phyloP scores from a whole-genome alignment of 495 filamentous ascomycete species.

The Cryomyces antarcticus region DNA sequence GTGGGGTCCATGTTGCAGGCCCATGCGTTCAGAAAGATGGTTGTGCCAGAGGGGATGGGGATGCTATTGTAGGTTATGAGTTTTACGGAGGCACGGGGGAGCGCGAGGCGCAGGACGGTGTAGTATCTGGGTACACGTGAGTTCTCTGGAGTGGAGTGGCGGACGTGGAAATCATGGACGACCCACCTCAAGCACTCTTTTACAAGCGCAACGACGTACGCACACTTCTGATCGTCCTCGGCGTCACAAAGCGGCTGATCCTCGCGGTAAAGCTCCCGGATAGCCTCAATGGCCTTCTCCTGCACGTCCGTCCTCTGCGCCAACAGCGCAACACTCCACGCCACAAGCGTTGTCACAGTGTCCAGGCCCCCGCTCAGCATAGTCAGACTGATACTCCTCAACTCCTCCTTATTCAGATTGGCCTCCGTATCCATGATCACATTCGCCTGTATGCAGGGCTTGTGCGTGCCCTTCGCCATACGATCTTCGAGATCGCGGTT shows the following conservation, averaged over 20 bases:
- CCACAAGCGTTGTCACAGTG: slow-evolving; percentile 39
- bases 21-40: slow-evolving; percentile 46
- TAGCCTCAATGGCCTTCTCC: slow-evolving; percentile 33
- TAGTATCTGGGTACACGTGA: slow-evolving; percentile 23
- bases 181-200: slow-evolving; percentile 34
- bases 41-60: slow-evolving; percentile 35
- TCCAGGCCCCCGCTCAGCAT: slow-evolving; percentile 44
- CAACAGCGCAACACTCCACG: slow-evolving; percentile 40
- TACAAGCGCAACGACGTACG: slow-evolving; percentile 36
- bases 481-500: slow-evolving; percentile 32
- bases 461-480: slow-evolving; percentile 36
- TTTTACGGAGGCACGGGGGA: slow-evolving; percentile 37
- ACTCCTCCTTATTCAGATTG: slow-evolving; percentile 33
- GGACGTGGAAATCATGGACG: no score
- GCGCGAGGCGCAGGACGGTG: slow-evolving; percentile 37
- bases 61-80: slow-evolving; percentile 36
- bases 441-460: slow-evolving; percentile 44
- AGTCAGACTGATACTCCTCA: slow-evolving; percentile 41
- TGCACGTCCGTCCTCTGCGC: slow-evolving; percentile 39
- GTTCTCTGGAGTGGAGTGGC: no score
- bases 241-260: slow-evolving; percentile 34
- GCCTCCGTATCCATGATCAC: slow-evolving; percentile 41
- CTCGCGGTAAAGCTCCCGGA: slow-evolving; percentile 30
- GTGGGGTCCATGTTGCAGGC: slow-evolving; percentile 42
- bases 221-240: slow-evolving; percentile 39